Conservation (phyloP, 140 eudicot species). For the Stevia rebaudiana region DNA sequence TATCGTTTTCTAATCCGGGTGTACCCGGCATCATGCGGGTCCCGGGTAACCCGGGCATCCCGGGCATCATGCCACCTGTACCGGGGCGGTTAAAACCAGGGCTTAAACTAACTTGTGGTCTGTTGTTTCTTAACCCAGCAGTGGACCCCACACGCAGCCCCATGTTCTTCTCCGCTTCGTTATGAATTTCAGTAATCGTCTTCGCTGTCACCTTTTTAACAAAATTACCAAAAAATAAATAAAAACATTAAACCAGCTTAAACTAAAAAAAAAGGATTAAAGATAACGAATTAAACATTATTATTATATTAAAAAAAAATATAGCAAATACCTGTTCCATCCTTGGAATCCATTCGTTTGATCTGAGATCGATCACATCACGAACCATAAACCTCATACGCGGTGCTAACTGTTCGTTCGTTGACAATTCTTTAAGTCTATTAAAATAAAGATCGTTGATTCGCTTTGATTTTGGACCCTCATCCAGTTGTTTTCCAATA, state of each 20-base stretch:
- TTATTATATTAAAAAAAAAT: not conserved
- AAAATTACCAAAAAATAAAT: no score
- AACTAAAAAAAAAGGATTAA: no score
- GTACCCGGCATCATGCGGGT: slow-evolving; percentile 78
- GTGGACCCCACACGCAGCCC: slow-evolving; percentile 78
- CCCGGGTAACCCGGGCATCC: slow-evolving; percentile 95
- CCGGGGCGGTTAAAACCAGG: slow-evolving; percentile 85
- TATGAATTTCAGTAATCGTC: slow-evolving; percentile 70
- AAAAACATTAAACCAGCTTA: no score
- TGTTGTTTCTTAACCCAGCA: slow-evolving; percentile 62
- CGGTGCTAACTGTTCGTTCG: slow-evolving; percentile 76
- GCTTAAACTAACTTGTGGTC: slow-evolving; percentile 46
- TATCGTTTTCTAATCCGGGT: slow-evolving; percentile 62
- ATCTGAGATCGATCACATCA: slow-evolving; percentile 72
- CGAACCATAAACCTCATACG: slow-evolving; percentile 91
- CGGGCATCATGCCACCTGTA: slow-evolving; percentile 92
- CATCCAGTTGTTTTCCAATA: slow-evolving; percentile 95
- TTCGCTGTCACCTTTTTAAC: slow-evolving; percentile 63
- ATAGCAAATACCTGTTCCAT: slow-evolving; percentile 83
- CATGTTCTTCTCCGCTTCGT: slow-evolving; percentile 71
- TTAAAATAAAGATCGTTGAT: slow-evolving; percentile 69
- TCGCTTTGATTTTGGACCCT: slow-evolving; percentile 76
- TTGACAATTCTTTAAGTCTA: slow-evolving; percentile 61
- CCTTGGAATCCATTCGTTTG: slow-evolving; percentile 85
- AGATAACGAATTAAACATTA: no score